Evolutionary conservation across 2,329 filamentous ascomycete species (phyloP).

Genomic region (Aspergillus tanneri): DNA sequence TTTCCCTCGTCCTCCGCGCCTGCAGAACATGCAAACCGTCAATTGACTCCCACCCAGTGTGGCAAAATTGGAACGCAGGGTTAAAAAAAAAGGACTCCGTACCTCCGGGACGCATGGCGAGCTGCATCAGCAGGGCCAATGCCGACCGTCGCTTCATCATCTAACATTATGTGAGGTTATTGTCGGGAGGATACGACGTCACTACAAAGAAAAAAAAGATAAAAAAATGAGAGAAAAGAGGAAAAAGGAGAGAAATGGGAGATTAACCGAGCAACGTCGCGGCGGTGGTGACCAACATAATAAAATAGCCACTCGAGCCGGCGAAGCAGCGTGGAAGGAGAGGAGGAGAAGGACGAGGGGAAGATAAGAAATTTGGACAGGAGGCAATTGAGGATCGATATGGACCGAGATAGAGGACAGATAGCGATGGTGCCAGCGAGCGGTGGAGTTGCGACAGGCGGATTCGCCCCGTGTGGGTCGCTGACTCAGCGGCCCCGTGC

Average conservation of each 20-base stretch:
- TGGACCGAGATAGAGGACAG: conserved; percentile 1
- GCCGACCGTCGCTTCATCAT: conserved; percentile 34
- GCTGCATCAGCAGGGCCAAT: conserved; percentile 25
- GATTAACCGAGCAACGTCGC: conserved; percentile 15
- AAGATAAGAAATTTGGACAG: conserved; percentile 2
- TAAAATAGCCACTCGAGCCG: conserved; percentile 28
- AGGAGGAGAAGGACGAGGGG: conserved; percentile 1
- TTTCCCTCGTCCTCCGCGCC: conserved; percentile 53
- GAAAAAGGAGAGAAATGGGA: conserved; percentile 10
- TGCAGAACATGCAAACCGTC: conserved; percentile 15
- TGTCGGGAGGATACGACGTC: conserved; percentile 1
- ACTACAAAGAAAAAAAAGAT: not conserved
- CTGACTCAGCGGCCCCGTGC: too few relatives aligned
- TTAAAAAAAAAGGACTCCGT: conserved; percentile 7
- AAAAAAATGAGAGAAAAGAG: too few relatives aligned
- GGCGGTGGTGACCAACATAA: conserved; percentile 25
- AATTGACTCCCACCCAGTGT: conserved; percentile 5
- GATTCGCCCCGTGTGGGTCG: too few relatives aligned
- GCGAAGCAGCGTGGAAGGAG: conserved; percentile 18
- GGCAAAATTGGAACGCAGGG: not conserved
- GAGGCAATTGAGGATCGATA: too few relatives aligned
- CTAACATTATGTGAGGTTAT: conserved; percentile 25
- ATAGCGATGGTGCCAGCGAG: not conserved
- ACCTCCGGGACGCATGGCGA: conserved; percentile 33
- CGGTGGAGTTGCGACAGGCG: not conserved